Evolutionary conservation across 306 rosid species (phyloP), one percentile per base, ranked within the genome.

Genomic region (Neltuma alba): DNA sequence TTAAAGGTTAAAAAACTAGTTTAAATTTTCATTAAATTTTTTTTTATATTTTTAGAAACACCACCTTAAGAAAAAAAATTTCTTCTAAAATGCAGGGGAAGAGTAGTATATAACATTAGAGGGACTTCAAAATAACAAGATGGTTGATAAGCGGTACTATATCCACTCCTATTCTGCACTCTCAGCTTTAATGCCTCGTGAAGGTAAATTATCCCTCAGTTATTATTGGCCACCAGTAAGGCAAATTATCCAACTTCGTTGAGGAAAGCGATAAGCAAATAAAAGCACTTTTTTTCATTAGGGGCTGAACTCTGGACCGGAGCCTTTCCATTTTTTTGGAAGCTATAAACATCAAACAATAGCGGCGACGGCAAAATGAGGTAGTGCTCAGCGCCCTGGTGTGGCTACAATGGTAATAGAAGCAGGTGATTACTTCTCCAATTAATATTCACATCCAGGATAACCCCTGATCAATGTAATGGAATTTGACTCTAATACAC

Each of bases 391-490:
- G 20, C 14, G 70, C 11, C 21, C 13, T 13, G 6, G 20, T 13
- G 10, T 21, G 21, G 36, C 54, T 23, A 13, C 73, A 68, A 41
- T 40, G 34, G 34, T 6, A 3, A 36, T 11, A 66, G 31, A 41
- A 54, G 45, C 12, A 68, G 73, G 54, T 41, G 73, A 66, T 6
- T 75, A 75, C 70, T 74, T 47, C 62, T 73, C 76, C 68, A 40
- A 44, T 57, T 79, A 83, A 76, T 87, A 87, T 84, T 87, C 79
- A 87, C 86, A 87, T 41, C 61, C 70, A 75, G 74, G 83, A 82
- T 75, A 85, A 48, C 12, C 60, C 80, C 79, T 74, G 21, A 70
- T 20, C 33, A 80, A 74, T 70, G 65, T 72, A 72, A 75, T 58
- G 65, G 21, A 81, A 69, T 77, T 54, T 10, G 76, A 66, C 81